phyloP scores from a whole-genome alignment of 345 rosid species.

The Nephelium lappaceum region DNA sequence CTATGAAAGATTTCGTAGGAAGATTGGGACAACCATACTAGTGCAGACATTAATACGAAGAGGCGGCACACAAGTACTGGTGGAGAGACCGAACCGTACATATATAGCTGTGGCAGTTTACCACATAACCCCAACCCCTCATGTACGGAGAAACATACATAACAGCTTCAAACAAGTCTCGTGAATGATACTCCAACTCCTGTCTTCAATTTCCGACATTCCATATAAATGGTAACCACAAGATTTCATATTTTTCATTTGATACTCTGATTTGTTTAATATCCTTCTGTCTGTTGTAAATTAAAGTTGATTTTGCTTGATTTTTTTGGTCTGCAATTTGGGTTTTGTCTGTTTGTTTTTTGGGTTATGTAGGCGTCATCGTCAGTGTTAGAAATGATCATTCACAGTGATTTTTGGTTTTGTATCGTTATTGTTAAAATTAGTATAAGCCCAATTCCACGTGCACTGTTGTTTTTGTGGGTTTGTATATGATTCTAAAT shows the following conservation, averaged over 20 bases:
- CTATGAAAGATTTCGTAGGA: too few species aligned
- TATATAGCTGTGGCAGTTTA: not conserved
- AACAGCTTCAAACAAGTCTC: not conserved
- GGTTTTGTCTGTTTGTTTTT: not conserved
- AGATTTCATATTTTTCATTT: not conserved
- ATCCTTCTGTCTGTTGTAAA: not conserved
- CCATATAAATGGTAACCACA: slow-evolving; percentile 7
- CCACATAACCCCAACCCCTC: not conserved
- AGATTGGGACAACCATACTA: too few species aligned
- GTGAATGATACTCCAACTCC: not conserved
- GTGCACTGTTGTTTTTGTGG: not conserved
- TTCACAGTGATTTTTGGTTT: slow-evolving; percentile 2
- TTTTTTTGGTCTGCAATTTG: not conserved
- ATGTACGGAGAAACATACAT: not conserved
- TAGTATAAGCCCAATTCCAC: not conserved
- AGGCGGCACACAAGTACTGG: not conserved
- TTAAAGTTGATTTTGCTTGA: not conserved
- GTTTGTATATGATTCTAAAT: not conserved
- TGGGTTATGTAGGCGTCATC: not conserved
- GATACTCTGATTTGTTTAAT: not conserved
- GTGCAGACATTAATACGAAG: not conserved
- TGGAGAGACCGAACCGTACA: not conserved
- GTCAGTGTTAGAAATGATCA: not conserved
- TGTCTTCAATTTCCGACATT: not conserved
- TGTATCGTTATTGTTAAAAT: not conserved